A percentile compares a stretch with the other conserved stretches of the same genome.
Evolutionary conservation across 495 filamentous ascomycete genomes (phyloP).

Genomic region (Penicillium canescens): DNA sequence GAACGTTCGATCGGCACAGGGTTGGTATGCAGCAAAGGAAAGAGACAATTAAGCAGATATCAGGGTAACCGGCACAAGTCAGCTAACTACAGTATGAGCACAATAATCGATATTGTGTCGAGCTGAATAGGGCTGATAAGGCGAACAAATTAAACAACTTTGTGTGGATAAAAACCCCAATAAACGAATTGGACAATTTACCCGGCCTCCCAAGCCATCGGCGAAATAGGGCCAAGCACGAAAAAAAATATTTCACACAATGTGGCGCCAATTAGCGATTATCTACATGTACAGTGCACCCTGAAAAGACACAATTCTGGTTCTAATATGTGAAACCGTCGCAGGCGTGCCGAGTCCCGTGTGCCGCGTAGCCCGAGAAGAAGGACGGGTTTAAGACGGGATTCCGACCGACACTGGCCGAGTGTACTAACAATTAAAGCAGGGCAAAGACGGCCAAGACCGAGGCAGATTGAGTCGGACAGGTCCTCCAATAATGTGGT

Average conservation of each 20-base stretch:
- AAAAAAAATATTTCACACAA: not conserved
- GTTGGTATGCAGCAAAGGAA: conserved; percentile 22
- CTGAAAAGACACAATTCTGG: too few species aligned
- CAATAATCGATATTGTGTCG: not conserved
- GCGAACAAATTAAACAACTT: not conserved
- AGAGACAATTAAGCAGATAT: not conserved
- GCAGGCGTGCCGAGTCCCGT: conserved; percentile 8
- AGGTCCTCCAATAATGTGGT: too few species aligned
- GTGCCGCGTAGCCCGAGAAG: conserved; percentile 4
- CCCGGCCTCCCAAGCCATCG: not conserved
- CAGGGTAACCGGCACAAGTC: not conserved
- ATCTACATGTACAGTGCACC: too few species aligned
- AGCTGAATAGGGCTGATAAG: conserved; percentile 1
- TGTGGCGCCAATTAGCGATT: too few species aligned
- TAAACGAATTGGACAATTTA: conserved; percentile 4
- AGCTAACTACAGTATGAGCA: not conserved
- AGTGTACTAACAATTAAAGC: not conserved
- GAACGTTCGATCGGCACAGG: conserved; percentile 18
- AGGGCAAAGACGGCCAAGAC: not conserved
- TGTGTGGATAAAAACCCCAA: not conserved
- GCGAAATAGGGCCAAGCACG: not conserved
- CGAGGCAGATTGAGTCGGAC: not conserved
- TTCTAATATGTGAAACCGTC: not conserved
- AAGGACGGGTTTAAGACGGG: conserved; percentile 14
- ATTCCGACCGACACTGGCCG: conserved; percentile 16